Percentiles rank a stretch among this genome's conserved stretches.
These are phyloP conservation scores for Hermanozyma aechmeae DNA, from an alignment of 805 yeast species.

Conservation along the genomic window DNA sequence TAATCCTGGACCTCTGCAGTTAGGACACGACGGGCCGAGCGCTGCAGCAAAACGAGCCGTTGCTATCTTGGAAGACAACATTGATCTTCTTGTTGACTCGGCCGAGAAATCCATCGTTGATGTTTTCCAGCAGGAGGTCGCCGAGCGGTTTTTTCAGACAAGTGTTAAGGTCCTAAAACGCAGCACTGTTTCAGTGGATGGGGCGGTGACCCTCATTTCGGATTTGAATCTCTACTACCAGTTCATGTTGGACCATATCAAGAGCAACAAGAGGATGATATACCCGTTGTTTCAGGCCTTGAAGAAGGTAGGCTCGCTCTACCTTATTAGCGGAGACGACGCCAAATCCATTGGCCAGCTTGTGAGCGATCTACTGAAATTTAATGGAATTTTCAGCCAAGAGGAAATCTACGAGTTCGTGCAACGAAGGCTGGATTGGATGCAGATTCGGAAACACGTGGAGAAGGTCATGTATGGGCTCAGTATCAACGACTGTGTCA, in stretches of 20 bases:
- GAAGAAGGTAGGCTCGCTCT: conserved; percentile 79
- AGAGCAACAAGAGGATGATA: conserved; percentile 55
- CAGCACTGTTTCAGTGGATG: conserved; percentile 60
- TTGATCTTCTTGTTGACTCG: conserved; percentile 64
- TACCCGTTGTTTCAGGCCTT: conserved; percentile 71
- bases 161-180: conserved; percentile 73
- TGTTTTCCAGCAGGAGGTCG: conserved; percentile 90
- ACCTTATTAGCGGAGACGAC: conserved; percentile 59
- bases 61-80: conserved; percentile 57
- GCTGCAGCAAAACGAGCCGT: conserved; percentile 59
- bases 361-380: conserved; percentile 74
- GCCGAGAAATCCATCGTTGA: conserved; percentile 85
- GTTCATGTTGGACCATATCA: conserved; percentile 44
- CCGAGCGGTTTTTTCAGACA: conserved; percentile 71
- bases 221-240: conserved; percentile 75
- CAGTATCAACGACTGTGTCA: conserved; percentile 65
- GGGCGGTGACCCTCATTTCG: conserved; percentile 74
- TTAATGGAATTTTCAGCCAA: conserved; percentile 81
- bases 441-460: conserved; percentile 61
- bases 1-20: conserved; percentile 30
- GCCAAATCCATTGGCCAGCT: conserved; percentile 79
- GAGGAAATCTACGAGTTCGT: conserved; percentile 94
- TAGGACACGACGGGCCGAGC: conserved; percentile 29
- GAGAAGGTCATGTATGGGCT: conserved; percentile 95
- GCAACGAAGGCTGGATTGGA: conserved; percentile 84